These are phyloP conservation scores for Parafenestella ontariensis DNA, from an alignment of 2,329 filamentous ascomycete species.

Conservation along the genomic window DNA sequence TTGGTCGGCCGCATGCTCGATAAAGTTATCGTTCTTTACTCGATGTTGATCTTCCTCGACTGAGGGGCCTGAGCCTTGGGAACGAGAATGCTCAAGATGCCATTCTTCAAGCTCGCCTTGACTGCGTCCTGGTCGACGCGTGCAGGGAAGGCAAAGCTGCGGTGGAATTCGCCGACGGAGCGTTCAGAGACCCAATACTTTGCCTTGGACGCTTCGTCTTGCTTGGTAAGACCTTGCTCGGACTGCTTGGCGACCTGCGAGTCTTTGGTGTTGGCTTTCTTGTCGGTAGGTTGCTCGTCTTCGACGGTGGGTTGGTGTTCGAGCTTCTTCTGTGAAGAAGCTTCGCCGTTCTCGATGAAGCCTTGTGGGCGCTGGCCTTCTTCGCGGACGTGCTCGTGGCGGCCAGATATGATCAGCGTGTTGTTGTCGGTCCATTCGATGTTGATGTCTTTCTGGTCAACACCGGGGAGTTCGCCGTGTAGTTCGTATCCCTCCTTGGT, in stretches of 20 bases:
- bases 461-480: slow-evolving; percentile 79
- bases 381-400: slow-evolving; percentile 69
- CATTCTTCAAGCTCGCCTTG: slow-evolving; percentile 67
- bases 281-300: slow-evolving; percentile 62
- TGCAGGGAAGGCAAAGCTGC: slow-evolving; percentile 65
- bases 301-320: slow-evolving; percentile 66
- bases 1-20: background rate
- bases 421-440: slow-evolving; percentile 82
- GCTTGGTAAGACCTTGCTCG: slow-evolving; percentile 48
- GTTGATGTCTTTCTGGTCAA: slow-evolving; percentile 74
- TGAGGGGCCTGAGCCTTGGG: slow-evolving; percentile 61
- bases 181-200: slow-evolving; percentile 76
- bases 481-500: slow-evolving; percentile 73
- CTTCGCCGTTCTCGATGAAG: slow-evolving; percentile 51
- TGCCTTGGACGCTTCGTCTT: slow-evolving; percentile 56
- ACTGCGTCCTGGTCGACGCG: slow-evolving; percentile 67
- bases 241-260: slow-evolving; percentile 37
- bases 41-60: slow-evolving; percentile 62
- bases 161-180: slow-evolving; percentile 65
- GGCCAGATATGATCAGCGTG: slow-evolving; percentile 74
- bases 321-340: slow-evolving; percentile 27
- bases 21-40: slow-evolving; percentile 49
- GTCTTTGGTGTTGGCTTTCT: slow-evolving; percentile 10
- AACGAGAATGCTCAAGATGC: slow-evolving; percentile 63
- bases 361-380: slow-evolving; percentile 59